Evolutionary conservation across 164 flowering plant species (phyloP).

Genomic region (Sedum album): DNA sequence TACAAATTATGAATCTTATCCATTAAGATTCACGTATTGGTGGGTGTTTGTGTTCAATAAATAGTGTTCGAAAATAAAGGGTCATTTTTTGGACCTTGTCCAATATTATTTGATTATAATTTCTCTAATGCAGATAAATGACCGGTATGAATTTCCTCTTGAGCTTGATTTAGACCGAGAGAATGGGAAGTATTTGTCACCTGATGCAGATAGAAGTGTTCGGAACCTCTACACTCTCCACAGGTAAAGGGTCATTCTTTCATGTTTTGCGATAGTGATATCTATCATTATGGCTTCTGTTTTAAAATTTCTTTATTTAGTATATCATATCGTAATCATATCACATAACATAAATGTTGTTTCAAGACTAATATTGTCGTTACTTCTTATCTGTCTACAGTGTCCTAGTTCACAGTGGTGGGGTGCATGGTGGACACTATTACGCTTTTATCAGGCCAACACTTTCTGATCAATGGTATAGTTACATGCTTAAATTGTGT

Average conservation of each 20-base stretch:
- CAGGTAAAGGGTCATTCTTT: constrained; percentile 12
- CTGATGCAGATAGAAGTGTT: constrained; percentile 31
- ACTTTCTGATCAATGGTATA: constrained; percentile 52
- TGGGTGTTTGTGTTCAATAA: not conserved
- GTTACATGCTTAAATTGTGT: not conserved
- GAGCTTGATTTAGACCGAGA: constrained; percentile 30
- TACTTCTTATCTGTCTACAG: constrained; percentile 17
- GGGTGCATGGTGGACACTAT: constrained; percentile 59
- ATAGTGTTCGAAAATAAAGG: not conserved
- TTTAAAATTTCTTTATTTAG: not conserved
- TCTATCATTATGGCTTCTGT: not conserved
- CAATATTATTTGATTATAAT: not conserved
- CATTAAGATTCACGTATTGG: too few relatives aligned
- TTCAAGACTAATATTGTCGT: not conserved
- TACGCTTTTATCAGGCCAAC: constrained; percentile 62
- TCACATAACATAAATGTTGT: not conserved
- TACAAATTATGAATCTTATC: not conserved
- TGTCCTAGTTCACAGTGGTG: constrained; percentile 59
- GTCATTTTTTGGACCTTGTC: too few relatives aligned
- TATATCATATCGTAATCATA: not conserved
- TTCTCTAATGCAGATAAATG: constrained; percentile 21
- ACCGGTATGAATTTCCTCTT: constrained; percentile 31
- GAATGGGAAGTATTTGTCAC: constrained; percentile 26
- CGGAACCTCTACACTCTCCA: constrained; percentile 34
- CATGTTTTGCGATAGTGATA: not conserved